Percentiles rank a stretch among this genome's conserved stretches.
These are phyloP conservation scores for Xylaria intraflava DNA, from an alignment of 495 filamentous ascomycete species.

Conservation along the genomic window DNA sequence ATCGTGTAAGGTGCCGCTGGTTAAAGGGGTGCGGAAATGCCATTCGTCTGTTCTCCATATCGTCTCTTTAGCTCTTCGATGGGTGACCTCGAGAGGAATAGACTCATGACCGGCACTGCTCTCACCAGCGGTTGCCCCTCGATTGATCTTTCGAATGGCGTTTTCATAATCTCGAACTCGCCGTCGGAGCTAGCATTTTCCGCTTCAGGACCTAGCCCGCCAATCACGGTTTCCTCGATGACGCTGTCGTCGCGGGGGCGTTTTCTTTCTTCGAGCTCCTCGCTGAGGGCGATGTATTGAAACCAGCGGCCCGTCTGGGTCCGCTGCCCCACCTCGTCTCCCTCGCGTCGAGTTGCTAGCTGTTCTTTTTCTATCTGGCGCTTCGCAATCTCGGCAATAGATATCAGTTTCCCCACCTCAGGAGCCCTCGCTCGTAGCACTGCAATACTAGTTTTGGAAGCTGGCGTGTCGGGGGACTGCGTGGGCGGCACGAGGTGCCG, in stretches of 20 bases:
- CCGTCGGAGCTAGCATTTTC: conserved; percentile 30
- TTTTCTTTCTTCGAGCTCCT: conserved; percentile 15
- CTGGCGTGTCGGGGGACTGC: conserved; percentile 21
- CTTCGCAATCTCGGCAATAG: conserved; percentile 58
- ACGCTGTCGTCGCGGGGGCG: conserved; percentile 21
- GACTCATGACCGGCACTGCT: conserved; percentile 44
- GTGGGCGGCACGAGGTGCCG: conserved; percentile 29
- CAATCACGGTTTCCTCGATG: conserved; percentile 35
- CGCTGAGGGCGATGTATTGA: conserved; percentile 51
- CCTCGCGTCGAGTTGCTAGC: background rate
- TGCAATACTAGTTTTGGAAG: conserved; percentile 11
- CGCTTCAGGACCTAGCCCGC: conserved; percentile 16
- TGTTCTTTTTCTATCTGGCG: conserved; percentile 45
- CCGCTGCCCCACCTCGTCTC: background rate
- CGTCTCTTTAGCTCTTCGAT: conserved; percentile 42
- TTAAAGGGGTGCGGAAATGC: background rate
- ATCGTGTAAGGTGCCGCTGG: too few species aligned
- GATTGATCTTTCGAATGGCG: conserved; percentile 37
- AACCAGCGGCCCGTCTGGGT: conserved; percentile 37
- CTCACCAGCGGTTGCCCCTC: conserved; percentile 23
- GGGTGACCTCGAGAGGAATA: conserved; percentile 52
- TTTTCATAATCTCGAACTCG: conserved; percentile 52
- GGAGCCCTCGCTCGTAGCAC: conserved; percentile 47
- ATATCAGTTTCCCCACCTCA: conserved; percentile 54
- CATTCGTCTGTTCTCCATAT: conserved; percentile 25